Conservation (phyloP, 169 alveolate genomes). For the Plasmodium falciparum region DNA sequence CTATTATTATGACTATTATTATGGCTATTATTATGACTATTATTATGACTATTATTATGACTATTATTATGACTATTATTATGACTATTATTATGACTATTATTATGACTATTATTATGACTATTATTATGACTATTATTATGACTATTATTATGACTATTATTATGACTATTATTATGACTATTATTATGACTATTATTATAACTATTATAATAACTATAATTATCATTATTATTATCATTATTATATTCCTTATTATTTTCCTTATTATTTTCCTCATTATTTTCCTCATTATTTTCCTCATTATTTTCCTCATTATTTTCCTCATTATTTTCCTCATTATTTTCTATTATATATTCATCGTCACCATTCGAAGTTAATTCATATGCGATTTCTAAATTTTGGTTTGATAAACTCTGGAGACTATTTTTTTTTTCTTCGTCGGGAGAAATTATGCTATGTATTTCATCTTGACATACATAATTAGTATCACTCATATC, state of each 20-base stretch:
- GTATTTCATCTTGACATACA: conserved; percentile 3
- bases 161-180: background rate
- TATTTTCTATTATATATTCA: background rate
- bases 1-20: too few relatives aligned
- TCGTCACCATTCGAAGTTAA: background rate
- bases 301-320: background rate
- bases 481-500: background rate
- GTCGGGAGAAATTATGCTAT: conserved; percentile 3
- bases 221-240: background rate
- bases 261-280: background rate
- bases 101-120: background rate
- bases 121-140: background rate
- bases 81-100: background rate
- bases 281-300: background rate
- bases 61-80: background rate
- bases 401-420: conserved; percentile 12
- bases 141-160: background rate
- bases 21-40: too few relatives aligned
- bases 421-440: conserved; percentile 21
- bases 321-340: background rate
- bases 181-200: background rate
- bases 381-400: background rate
- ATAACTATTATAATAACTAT: background rate
- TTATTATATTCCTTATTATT: background rate
- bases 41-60: too few relatives aligned